Percentiles rank a stretch among this genome's conserved stretches.
Evolutionary conservation across 768 basidiomycete species (phyloP).

Genomic region (Polyporus arcularius): DNA sequence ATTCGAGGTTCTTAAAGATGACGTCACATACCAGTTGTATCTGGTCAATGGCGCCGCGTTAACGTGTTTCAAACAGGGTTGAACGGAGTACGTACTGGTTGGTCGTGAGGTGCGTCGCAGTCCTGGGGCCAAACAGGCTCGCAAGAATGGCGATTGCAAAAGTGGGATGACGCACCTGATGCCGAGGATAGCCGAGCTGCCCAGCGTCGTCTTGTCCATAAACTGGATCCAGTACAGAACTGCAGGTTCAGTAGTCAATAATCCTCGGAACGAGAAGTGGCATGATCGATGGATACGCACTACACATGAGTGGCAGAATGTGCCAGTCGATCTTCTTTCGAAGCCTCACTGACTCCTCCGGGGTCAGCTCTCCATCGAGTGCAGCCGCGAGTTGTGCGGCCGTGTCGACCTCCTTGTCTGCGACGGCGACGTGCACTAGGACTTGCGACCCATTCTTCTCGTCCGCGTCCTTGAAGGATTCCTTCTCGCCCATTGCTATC

Average conservation of each 20-base stretch:
- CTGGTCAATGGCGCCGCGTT: conserved; percentile 30
- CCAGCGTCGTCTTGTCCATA: conserved; percentile 77
- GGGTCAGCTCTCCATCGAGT: conserved; percentile 45
- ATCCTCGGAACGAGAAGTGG: not conserved
- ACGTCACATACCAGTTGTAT: conserved; percentile 58
- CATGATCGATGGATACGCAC: conserved; percentile 41
- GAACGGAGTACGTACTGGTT: conserved; percentile 46
- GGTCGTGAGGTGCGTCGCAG: conserved; percentile 61
- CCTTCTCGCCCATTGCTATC: conserved; percentile 21
- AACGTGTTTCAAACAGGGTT: not conserved
- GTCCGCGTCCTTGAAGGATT: conserved; percentile 23
- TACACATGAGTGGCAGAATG: conserved; percentile 71
- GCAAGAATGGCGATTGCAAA: not conserved
- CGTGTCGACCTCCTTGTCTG: conserved; percentile 57
- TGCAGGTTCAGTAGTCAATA: not conserved
- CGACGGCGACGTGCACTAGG: conserved; percentile 37
- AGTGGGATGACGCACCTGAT: conserved; percentile 48
- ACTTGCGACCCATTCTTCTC: conserved; percentile 32
- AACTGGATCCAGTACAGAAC: conserved; percentile 61
- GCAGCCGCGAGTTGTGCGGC: conserved; percentile 59
- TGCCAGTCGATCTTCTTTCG: conserved; percentile 67
- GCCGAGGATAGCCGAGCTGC: conserved; percentile 67
- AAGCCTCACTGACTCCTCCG: conserved; percentile 51
- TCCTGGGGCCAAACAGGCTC: conserved; percentile 34
- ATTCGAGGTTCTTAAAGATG: not conserved